Conservation (phyloP, 345 rosid species). For the Geranium rotundifolium region DNA sequence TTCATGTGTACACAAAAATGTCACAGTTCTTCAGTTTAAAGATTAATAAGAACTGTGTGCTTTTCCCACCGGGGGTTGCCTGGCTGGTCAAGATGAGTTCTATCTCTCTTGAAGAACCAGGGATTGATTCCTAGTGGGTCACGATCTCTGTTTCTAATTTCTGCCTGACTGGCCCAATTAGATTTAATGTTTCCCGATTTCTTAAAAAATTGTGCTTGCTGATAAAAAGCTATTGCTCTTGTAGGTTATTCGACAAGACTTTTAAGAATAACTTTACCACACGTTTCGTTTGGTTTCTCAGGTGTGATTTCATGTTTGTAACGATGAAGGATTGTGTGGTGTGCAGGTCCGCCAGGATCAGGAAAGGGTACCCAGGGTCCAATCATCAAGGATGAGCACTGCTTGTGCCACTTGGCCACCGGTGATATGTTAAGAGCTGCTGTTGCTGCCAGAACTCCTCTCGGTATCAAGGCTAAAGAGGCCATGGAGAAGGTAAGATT, state of each 20-base stretch:
- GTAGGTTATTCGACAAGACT: background rate
- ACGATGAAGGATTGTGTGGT: background rate
- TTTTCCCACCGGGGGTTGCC: too few species aligned
- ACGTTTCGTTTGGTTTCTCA: background rate
- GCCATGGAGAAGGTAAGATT: constrained; percentile 82
- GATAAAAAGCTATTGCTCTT: too few species aligned
- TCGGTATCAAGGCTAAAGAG: constrained; percentile 90
- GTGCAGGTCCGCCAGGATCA: constrained; percentile 93
- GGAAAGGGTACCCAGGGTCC: constrained; percentile 98
- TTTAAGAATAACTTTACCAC: background rate
- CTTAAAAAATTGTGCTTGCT: too few species aligned
- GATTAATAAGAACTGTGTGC: too few species aligned
- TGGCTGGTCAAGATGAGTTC: too few species aligned
- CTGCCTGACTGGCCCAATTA: too few species aligned
- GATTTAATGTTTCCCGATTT: too few species aligned
- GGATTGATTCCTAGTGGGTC: too few species aligned
- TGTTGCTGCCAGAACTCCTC: constrained; percentile 85
- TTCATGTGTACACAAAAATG: too few species aligned
- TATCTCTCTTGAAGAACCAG: too few species aligned
- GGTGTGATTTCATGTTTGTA: background rate
- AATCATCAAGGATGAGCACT: constrained; percentile 80
- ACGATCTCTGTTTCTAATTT: too few species aligned
- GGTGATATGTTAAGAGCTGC: constrained; percentile 99
- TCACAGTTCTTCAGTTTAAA: too few species aligned
- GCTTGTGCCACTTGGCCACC: constrained; percentile 96